A percentile compares a stretch with the other conserved stretches of the same genome.
Evolutionary conservation across 257 asterid genomes (phyloP).

Genomic region (Scutellaria galericulata): DNA sequence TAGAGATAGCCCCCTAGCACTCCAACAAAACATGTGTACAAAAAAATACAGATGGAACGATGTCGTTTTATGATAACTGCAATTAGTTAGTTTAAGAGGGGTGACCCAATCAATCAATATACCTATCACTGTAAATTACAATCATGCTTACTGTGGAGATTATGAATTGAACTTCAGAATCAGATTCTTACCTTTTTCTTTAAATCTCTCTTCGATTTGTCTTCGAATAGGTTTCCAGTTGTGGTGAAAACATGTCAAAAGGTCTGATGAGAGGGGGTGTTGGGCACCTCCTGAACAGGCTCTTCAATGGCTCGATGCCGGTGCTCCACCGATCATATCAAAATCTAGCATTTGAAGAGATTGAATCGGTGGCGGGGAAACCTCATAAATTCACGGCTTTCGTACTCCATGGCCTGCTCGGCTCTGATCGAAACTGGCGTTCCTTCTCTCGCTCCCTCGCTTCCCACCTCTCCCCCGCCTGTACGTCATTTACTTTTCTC

Average conservation of each 20-base stretch:
- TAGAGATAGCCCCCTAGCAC: too few species aligned
- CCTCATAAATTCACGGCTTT: constrained; percentile 74
- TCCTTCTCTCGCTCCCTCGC: constrained; percentile 82
- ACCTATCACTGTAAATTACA: too few species aligned
- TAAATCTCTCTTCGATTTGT: not conserved
- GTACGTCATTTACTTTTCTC: constrained; percentile 40
- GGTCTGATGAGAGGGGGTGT: constrained; percentile 44
- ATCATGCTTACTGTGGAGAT: too few species aligned
- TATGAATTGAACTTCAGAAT: too few species aligned
- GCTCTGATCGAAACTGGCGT: constrained; percentile 96
- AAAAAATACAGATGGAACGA: too few species aligned
- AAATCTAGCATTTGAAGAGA: constrained; percentile 83
- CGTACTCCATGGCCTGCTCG: constrained; percentile 88
- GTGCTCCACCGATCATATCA: constrained; percentile 47
- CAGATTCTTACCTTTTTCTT: too few species aligned
- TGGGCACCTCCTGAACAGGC: constrained; percentile 46
- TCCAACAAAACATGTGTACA: too few species aligned
- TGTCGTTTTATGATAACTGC: too few species aligned
- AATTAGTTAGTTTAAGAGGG: too few species aligned
- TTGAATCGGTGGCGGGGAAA: constrained; percentile 53
- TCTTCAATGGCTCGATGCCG: constrained; percentile 1
- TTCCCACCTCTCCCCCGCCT: constrained; percentile 60
- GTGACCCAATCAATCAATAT: too few species aligned
- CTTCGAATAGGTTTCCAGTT: not conserved
- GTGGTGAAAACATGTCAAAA: constrained; percentile 37